These are phyloP conservation scores for Pyrenopolyporus hunteri DNA, from an alignment of 495 filamentous ascomycete species.

Conservation along the genomic window DNA sequence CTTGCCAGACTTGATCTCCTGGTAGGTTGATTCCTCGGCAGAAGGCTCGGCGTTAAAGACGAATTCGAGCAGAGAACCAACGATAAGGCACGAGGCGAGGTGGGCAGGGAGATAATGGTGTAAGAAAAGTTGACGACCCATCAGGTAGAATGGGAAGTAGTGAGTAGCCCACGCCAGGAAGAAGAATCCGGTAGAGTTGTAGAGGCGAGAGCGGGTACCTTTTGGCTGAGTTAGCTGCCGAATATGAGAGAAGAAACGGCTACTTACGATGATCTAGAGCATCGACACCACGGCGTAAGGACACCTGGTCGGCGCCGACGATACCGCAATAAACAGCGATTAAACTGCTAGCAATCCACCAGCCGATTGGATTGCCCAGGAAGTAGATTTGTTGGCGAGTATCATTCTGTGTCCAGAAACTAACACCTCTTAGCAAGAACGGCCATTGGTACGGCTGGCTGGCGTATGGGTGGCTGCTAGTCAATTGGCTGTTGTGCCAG, in stretches of 20 bases:
- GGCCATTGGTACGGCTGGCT: conserved; percentile 97
- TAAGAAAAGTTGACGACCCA: conserved; percentile 96
- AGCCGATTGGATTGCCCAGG: conserved; percentile 94
- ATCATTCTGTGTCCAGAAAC: conserved; percentile 98
- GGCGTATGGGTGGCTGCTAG: conserved; percentile 93
- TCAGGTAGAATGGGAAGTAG: conserved; percentile 97
- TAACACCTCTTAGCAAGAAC: conserved; percentile 93
- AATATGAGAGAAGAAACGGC: not conserved
- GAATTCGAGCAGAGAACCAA: conserved; percentile 96
- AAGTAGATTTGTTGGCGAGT: conserved; percentile 98
- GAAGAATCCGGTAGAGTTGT: conserved; percentile 98
- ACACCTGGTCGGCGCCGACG: conserved; percentile 89
- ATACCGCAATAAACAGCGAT: conserved; percentile 94
- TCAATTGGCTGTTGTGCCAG: conserved; percentile 97
- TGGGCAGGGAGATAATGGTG: conserved; percentile 98
- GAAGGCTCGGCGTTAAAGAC: conserved; percentile 89
- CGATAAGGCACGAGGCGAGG: conserved; percentile 88
- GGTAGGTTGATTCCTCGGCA: conserved; percentile 51
- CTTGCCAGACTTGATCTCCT: conserved; percentile 59
- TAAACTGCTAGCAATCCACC: conserved; percentile 93
- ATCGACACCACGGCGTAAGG: conserved; percentile 88
- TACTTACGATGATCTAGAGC: conserved; percentile 91
- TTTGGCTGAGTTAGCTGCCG: conserved; percentile 31
- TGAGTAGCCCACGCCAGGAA: conserved; percentile 98
- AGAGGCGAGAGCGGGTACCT: conserved; percentile 90